Evolutionary conservation across 1,284 basidiomycete species (phyloP).

Genomic region (Tetrapyrgos nigripes): DNA sequence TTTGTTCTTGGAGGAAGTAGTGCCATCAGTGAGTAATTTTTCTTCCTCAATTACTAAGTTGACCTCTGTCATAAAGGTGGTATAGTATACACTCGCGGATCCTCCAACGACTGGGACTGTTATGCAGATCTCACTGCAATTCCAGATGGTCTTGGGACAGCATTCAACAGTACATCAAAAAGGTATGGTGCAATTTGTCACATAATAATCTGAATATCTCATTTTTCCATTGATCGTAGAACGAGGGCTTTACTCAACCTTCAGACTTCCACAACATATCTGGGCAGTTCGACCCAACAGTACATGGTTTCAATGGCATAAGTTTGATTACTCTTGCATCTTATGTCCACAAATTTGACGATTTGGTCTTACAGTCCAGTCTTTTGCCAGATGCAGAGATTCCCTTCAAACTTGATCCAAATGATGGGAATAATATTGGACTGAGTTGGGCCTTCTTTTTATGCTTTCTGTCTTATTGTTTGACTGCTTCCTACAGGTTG

Average conservation of each 20-base stretch:
- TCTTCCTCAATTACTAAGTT: no score
- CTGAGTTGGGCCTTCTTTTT: no score
- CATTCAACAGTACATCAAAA: no score
- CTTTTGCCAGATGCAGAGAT: slow-evolving; percentile 22
- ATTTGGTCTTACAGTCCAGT: slow-evolving; percentile 22
- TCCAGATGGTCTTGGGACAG: no score
- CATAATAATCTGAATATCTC: neutral
- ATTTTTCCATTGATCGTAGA: slow-evolving; percentile 13
- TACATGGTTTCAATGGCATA: slow-evolving; percentile 32
- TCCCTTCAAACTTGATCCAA: no score
- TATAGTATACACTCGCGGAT: slow-evolving; percentile 48
- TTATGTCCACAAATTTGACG: slow-evolving; percentile 28
- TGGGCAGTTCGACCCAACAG: slow-evolving; percentile 25
- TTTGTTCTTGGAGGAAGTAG: no score
- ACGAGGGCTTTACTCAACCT: slow-evolving; percentile 23
- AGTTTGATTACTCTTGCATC: slow-evolving; percentile 37
- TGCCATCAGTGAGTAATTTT: no score
- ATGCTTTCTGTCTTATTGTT: no score
- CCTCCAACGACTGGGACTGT: slow-evolving; percentile 45
- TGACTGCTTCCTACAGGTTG: no score
- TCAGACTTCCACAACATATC: slow-evolving; percentile 23
- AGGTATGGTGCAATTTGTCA: no score
- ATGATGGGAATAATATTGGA: no score
- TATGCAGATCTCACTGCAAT: slow-evolving; percentile 42
- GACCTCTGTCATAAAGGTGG: no score